phyloP scores from a whole-genome alignment of 2,329 filamentous ascomycete species.

The Calonectria montana region DNA sequence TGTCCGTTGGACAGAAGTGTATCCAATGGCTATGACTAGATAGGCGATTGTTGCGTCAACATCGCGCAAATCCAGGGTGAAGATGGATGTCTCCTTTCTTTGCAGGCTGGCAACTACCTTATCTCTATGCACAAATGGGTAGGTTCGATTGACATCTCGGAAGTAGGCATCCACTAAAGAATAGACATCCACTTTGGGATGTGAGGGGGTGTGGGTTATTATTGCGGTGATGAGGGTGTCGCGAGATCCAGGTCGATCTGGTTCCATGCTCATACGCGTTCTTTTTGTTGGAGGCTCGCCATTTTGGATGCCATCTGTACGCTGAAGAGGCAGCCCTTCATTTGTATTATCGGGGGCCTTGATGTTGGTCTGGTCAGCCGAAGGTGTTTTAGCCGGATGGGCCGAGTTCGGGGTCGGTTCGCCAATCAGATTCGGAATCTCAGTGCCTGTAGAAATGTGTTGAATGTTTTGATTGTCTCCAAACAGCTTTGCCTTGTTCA shows the following conservation, averaged over 20 bases:
- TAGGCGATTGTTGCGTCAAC: conserved; percentile 45
- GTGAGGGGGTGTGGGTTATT: background rate
- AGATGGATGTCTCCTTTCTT: conserved; percentile 30
- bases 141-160: conserved; percentile 53
- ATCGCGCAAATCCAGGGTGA: conserved; percentile 32
- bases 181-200: background rate
- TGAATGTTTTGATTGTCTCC: background rate
- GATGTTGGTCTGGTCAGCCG: background rate
- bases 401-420: background rate
- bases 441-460: background rate
- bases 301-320: background rate
- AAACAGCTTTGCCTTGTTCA: background rate
- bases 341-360: background rate
- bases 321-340: background rate
- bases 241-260: background rate
- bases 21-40: conserved; percentile 56
- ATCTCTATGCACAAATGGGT: conserved; percentile 53
- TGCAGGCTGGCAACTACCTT: conserved; percentile 46
- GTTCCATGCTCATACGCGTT: background rate
- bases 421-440: background rate
- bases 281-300: background rate
- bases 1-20: conserved; percentile 52
- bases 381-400: background rate
- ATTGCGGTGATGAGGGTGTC: background rate
- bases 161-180: conserved; percentile 54